Percentiles rank a stretch among this genome's conserved stretches.
Conservation (phyloP, 495 filamentous ascomycete genomes). For the Hypoxylon intermedium region DNA sequence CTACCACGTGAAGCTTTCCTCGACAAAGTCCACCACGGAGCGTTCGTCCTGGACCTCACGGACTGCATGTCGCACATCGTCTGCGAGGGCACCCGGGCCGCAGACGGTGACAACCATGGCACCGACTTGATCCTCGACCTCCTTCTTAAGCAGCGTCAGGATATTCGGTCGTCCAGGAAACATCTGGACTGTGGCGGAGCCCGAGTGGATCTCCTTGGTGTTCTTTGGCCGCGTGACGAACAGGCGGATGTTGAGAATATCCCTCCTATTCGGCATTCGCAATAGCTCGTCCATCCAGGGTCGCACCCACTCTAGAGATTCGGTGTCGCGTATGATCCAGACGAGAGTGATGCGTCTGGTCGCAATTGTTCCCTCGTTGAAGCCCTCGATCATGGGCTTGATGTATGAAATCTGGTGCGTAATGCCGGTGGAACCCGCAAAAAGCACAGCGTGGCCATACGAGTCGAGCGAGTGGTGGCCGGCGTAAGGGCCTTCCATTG, state of each 20-base stretch:
- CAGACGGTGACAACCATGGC: slow-evolving; percentile 92
- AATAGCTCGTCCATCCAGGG: slow-evolving; percentile 92
- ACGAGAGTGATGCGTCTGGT: slow-evolving; percentile 81
- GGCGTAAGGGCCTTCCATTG: slow-evolving; percentile 87
- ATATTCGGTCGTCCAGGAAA: slow-evolving; percentile 83
- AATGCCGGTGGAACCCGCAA: slow-evolving; percentile 92
- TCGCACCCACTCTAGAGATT: slow-evolving; percentile 89
- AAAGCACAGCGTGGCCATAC: slow-evolving; percentile 88
- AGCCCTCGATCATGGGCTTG: slow-evolving; percentile 76
- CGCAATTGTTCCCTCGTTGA: slow-evolving; percentile 75
- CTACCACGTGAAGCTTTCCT: slow-evolving; percentile 92
- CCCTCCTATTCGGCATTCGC: slow-evolving; percentile 74
- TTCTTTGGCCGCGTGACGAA: slow-evolving; percentile 85
- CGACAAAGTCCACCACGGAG: slow-evolving; percentile 77
- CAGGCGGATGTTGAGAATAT: slow-evolving; percentile 81
- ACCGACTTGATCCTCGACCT: slow-evolving; percentile 77
- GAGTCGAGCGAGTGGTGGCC: slow-evolving; percentile 82
- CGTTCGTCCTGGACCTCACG: slow-evolving; percentile 67
- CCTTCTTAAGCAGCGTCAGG: slow-evolving; percentile 74
- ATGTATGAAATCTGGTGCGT: slow-evolving; percentile 93
- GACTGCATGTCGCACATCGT: slow-evolving; percentile 80
- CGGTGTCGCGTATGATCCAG: slow-evolving; percentile 89
- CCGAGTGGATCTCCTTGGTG: slow-evolving; percentile 72
- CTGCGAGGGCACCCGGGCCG: slow-evolving; percentile 81
- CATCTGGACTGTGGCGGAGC: slow-evolving; percentile 80